phyloP scores from a whole-genome alignment of 2,329 filamentous ascomycete species.

The Cucurbitaria berberidis region DNA sequence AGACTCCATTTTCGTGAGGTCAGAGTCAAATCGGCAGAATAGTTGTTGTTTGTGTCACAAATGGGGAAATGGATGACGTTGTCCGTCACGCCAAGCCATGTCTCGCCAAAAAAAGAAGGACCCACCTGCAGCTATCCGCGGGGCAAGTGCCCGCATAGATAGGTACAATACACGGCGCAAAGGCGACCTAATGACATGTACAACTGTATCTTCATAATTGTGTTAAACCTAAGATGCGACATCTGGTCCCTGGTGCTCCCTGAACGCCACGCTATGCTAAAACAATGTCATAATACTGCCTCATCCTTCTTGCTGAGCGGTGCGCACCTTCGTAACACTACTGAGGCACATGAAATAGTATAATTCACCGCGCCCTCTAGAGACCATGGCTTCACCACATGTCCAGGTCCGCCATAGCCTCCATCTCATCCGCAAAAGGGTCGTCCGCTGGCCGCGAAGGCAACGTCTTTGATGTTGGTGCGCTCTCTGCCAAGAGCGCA shows the following conservation, averaged over 20 bases:
- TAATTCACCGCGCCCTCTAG: not conserved
- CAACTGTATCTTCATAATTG: not conserved
- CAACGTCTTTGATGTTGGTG: conserved; percentile 13
- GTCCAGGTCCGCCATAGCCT: conserved; percentile 49
- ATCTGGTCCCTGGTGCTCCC: not conserved
- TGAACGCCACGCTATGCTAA: not conserved
- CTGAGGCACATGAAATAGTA: not conserved
- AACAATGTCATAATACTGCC: not conserved
- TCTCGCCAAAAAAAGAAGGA: conserved; percentile 10
- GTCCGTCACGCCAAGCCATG: conserved; percentile 17
- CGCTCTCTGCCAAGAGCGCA: conserved; percentile 59
- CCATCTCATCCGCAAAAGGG: conserved; percentile 49
- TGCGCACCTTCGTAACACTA: not conserved
- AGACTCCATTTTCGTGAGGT: conserved; percentile 36
- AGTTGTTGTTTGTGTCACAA: conserved; percentile 15
- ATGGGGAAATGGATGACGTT: conserved; percentile 29
- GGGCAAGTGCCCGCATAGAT: conserved; percentile 9
- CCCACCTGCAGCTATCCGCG: conserved; percentile 10
- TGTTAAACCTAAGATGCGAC: not conserved
- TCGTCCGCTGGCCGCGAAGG: conserved; percentile 32
- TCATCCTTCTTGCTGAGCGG: not conserved
- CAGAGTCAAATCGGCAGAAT: conserved; percentile 7
- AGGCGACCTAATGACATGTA: not conserved
- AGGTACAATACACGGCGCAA: not conserved
- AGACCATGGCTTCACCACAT: conserved; percentile 34